These are phyloP conservation scores for Fusarium sublunatum DNA, from an alignment of 2,329 filamentous ascomycete genomes.

Conservation along the genomic window DNA sequence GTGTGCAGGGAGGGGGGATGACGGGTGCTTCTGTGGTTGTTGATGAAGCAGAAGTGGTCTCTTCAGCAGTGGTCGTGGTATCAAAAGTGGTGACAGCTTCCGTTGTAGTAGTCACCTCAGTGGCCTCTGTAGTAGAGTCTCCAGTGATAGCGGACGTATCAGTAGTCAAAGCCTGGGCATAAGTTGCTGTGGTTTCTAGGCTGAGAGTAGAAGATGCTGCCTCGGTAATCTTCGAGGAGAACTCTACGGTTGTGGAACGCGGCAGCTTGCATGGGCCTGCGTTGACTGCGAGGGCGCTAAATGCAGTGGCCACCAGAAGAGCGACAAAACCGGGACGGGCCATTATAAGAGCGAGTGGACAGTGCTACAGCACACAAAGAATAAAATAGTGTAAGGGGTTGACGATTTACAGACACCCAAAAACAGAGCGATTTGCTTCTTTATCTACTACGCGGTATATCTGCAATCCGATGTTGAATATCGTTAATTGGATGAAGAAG, in stretches of 20 bases:
- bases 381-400: neutral
- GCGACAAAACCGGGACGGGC: conserved; percentile 7
- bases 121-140: neutral
- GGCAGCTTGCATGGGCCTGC: conserved; percentile 13
- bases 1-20: too few species aligned
- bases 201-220: neutral
- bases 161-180: too few species aligned
- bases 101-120: too few species aligned
- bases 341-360: conserved; percentile 6
- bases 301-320: neutral
- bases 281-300: neutral
- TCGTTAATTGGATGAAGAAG: too few species aligned
- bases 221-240: neutral
- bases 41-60: neutral
- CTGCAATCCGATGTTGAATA: neutral
- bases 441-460: neutral
- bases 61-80: neutral
- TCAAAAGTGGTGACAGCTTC: neutral
- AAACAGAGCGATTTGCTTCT: neutral
- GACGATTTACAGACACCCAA: neutral
- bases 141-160: too few species aligned
- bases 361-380: conserved; percentile 6
- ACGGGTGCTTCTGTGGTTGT: neutral
- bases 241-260: neutral
- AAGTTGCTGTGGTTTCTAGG: too few species aligned